Evolutionary conservation across 2,329 filamentous ascomycete genomes (phyloP).

Genomic region (Microdochium bolleyi): DNA sequence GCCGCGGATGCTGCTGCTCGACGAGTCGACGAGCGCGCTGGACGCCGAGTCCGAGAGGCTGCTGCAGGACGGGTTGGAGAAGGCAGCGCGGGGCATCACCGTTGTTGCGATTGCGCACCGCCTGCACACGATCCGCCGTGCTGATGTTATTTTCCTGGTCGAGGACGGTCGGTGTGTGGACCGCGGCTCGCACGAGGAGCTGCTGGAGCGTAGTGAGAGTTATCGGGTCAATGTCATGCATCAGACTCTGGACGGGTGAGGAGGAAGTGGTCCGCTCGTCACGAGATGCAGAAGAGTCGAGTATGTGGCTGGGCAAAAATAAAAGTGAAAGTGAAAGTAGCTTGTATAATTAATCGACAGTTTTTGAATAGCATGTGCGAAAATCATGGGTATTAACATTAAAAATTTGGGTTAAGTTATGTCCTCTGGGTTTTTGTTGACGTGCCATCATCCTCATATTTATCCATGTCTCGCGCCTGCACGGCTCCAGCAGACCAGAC

Average conservation of each 20-base stretch:
- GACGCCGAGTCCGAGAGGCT: slow-evolving; percentile 62
- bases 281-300: too few species aligned
- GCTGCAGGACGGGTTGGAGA: slow-evolving; percentile 60
- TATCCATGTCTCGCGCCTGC: too few species aligned
- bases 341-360: too few species aligned
- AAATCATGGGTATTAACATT: too few species aligned
- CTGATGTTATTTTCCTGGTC: slow-evolving; percentile 50
- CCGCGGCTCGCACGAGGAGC: slow-evolving; percentile 42
- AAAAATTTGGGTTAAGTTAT: too few species aligned
- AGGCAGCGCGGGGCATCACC: slow-evolving; percentile 42
- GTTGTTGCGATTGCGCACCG: slow-evolving; percentile 52
- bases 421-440: too few species aligned
- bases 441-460: too few species aligned
- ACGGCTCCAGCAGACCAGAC: too few species aligned
- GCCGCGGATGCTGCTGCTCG: slow-evolving; percentile 67
- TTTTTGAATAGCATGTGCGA: too few species aligned
- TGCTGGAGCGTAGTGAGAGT: slow-evolving; percentile 42
- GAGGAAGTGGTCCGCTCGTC: too few species aligned
- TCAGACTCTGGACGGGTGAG: slow-evolving; percentile 31
- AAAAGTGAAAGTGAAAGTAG: too few species aligned
- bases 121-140: slow-evolving; percentile 46
- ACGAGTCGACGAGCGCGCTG: slow-evolving; percentile 74
- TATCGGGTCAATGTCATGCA: slow-evolving; percentile 44
- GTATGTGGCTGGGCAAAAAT: too few species aligned
- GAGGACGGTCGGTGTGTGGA: slow-evolving; percentile 45